Evolutionary conservation across 2,329 filamentous ascomycete species (phyloP), one percentile per base, ranked within the genome.

Genomic region (Cladophialophora chaetospira): DNA sequence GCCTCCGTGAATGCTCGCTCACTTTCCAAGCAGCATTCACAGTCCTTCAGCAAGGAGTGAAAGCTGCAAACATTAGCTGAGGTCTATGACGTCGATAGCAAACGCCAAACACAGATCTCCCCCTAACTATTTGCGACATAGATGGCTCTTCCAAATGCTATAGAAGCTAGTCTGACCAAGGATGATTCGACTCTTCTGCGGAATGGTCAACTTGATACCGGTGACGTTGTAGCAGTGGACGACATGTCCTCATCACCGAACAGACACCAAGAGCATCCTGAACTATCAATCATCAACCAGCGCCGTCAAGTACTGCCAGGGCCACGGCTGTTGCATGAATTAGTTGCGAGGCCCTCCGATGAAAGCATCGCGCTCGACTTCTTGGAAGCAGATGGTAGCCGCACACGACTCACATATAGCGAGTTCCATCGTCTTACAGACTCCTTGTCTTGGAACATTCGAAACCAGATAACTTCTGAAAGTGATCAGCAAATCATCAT

Each of bases 351-450:
- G 54, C 63, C 70, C 23, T 65, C 73, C 31, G 58, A 70, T n/a
- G 59, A 71, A 43, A 65, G 67, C 4, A 71, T 72, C 36, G 88
- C 88, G 5, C 79, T 92, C 60, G 87, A 91, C 55, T 88, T 85
- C 67, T 75, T 84, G 26, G 72, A 77, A 56, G 64, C 75, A 42
- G 74, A 81, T 62, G 79, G 77, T 25, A 68, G 67, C 25, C 73
- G 73, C 25, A 72, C 71, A 8, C 73, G 68, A 1, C 68, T 89
- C 40, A 83, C 85, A 0, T 95, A 92, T 68, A 54, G 68, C 8
- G 72, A 85, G 8, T 64, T 64, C 35, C 65, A 70, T 10, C 75
- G 74, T 19, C 80, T 88, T 57, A 70, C 71, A 56, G 66, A 69
- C 42, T 55, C 65, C 46, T 35, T 63, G 15, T 43, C 61, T 6